Evolutionary conservation across 129 eudicot genomes (phyloP), one percentile per base, ranked within the genome.

Genomic region (Centella asiatica): DNA sequence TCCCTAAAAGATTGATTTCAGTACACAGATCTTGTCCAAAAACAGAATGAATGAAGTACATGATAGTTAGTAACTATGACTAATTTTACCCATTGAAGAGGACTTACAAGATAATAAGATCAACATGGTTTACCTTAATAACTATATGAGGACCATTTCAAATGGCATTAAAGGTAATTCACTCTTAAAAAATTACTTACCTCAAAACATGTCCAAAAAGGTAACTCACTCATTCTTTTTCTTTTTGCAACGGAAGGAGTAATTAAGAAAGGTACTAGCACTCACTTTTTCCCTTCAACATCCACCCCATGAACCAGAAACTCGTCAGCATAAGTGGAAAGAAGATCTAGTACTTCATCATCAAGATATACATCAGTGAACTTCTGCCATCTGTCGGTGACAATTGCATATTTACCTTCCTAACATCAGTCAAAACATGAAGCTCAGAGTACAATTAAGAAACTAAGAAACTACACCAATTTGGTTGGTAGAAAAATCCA

Each of bases 321-420:
- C 73, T 92, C 98, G 67, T 92, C 94, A 48, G 94, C 90, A 78
- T 77, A 84, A 4, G 40, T 50, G 18, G 95, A 85, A 75, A 92
- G 90, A 84, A 92, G 78, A 34, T 74, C 74, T 62, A 92, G 50
- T 28, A 83, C 73, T 49, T 58, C 62, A 37, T 82, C 79, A 62
- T 82, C 87, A 25, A 92, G 82, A 80, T 73, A 80, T 46, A 92
- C 95, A 72, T 92, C 90, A 61, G 71, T 92, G 69, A 92, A 92
- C 72, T 87, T 92, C 86, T 92, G 98, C 98, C 98, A 92, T 70
- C 98, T 84, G 60, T 92, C 95, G 4, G 98, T 92, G 57, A 92
- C 98, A 60, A 92, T 83, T 20, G 89, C 94, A 67, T 92, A 92
- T 52, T 65, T 80, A 37, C 86, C 95, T 22, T 76, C 95, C 98